Percentiles rank a stretch among this genome's conserved stretches.
These are phyloP conservation scores for Fusarium virguliforme DNA, from an alignment of 2,329 filamentous ascomycete species.

Conservation along the genomic window DNA sequence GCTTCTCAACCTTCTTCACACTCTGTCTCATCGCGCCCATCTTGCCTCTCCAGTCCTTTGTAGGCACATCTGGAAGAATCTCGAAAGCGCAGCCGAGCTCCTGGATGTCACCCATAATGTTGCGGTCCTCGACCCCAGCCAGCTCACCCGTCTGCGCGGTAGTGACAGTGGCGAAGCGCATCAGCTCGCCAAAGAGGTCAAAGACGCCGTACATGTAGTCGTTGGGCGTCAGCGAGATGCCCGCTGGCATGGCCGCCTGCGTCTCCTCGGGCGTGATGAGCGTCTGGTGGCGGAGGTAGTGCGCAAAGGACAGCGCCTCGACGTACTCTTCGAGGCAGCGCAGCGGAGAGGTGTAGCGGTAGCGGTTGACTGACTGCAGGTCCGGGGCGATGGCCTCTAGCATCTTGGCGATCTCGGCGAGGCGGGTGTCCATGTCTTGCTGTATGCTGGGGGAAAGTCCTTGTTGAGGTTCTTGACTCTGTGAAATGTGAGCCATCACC, in stretches of 20 bases:
- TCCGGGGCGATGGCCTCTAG: constrained; percentile 80
- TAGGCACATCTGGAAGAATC: constrained; percentile 74
- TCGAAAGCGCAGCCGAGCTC: constrained; percentile 84
- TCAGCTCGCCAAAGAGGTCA: constrained; percentile 95
- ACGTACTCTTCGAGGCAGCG: constrained; percentile 95
- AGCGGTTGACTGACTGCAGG: constrained; percentile 82
- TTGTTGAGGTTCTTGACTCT: constrained; percentile 77
- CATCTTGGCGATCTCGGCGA: constrained; percentile 79
- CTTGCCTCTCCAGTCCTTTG: constrained; percentile 80
- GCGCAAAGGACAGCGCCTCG: constrained; percentile 89
- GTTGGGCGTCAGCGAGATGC: constrained; percentile 79
- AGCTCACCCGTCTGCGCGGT: constrained; percentile 81
- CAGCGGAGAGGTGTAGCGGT: constrained; percentile 86
- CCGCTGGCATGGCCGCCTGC: constrained; percentile 62
- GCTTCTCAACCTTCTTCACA: constrained; percentile 93
- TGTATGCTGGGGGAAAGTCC: constrained; percentile 78
- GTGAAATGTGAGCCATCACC: constrained; percentile 38
- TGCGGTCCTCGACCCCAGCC: constrained; percentile 62
- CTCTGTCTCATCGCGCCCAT: constrained; percentile 88
- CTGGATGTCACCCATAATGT: constrained; percentile 86
- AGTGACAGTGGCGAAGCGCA: constrained; percentile 93
- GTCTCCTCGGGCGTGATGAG: constrained; percentile 80
- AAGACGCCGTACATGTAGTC: constrained; percentile 95
- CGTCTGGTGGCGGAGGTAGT: constrained; percentile 85
- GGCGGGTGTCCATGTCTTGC: constrained; percentile 79